phyloP scores from a whole-genome alignment of 2,329 filamentous ascomycete species.

The Aspergillus amoenus region DNA sequence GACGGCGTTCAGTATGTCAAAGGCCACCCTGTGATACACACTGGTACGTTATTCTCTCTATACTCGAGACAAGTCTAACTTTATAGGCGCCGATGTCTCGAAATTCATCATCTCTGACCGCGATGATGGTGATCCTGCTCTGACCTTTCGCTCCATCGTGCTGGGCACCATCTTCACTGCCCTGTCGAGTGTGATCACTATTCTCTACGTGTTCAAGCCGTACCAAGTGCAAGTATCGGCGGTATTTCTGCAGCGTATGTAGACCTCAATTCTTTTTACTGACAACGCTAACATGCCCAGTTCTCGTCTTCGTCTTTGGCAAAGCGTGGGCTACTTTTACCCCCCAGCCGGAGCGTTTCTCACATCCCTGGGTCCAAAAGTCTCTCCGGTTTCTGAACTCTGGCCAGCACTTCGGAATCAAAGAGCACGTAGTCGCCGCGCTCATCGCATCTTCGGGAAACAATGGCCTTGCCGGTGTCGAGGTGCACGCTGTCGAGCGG shows the following conservation, averaged over 20 bases:
- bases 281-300: constrained; percentile 41
- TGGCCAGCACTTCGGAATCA: constrained; percentile 51
- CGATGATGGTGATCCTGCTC: constrained; percentile 52
- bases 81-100: neutral
- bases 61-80: neutral
- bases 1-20: constrained; percentile 1
- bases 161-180: constrained; percentile 41
- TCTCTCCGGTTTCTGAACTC: constrained; percentile 50
- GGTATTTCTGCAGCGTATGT: constrained; percentile 1
- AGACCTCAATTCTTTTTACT: constrained; percentile 42
- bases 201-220: constrained; percentile 6
- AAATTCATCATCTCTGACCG: constrained; percentile 25
- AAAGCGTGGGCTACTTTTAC: constrained; percentile 50
- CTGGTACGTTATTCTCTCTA: neutral
- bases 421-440: constrained; percentile 56
- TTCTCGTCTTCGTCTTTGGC: constrained; percentile 58
- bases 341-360: constrained; percentile 53
- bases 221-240: constrained; percentile 2
- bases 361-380: constrained; percentile 38
- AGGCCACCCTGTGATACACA: neutral
- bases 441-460: constrained; percentile 57
- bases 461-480: constrained; percentile 43
- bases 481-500: constrained; percentile 7
- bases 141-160: constrained; percentile 56
- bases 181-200: constrained; percentile 6